Conservation (phyloP, 176 grass and related monocot species). For the Alopecurus myosuroides region DNA sequence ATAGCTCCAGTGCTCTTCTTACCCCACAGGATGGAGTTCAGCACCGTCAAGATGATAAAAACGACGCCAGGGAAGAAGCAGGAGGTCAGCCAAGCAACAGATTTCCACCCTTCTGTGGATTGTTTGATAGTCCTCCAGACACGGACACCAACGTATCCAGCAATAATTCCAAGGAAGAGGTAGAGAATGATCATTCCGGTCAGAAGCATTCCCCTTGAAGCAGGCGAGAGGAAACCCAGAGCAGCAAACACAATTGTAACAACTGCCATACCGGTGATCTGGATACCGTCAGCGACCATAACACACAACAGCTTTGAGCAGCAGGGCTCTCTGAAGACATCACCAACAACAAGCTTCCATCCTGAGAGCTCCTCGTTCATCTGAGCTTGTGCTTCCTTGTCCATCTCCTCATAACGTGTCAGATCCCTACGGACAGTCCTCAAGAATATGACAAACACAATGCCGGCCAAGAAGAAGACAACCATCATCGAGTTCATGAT, state of each 20-base stretch:
- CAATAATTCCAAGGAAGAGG: slow-evolving; percentile 73
- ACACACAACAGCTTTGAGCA: slow-evolving; percentile 61
- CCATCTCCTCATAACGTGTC: slow-evolving; percentile 78
- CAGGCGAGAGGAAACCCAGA: slow-evolving; percentile 71
- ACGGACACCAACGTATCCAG: slow-evolving; percentile 72
- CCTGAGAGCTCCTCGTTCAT: slow-evolving; percentile 90
- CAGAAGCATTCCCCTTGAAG: slow-evolving; percentile 85
- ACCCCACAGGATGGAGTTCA: slow-evolving; percentile 78
- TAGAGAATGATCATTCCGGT: slow-evolving; percentile 88
- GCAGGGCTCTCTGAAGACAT: slow-evolving; percentile 80
- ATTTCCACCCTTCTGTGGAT: slow-evolving; percentile 72
- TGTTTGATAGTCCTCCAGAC: slow-evolving; percentile 85
- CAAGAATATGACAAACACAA: slow-evolving; percentile 83
- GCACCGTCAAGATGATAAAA: slow-evolving; percentile 63
- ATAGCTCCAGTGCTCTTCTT: slow-evolving; percentile 83
- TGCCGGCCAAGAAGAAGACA: slow-evolving; percentile 78
- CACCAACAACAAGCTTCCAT: slow-evolving; percentile 81
- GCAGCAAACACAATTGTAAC: slow-evolving; percentile 81
- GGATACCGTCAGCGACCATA: slow-evolving; percentile 78
- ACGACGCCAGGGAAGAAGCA: slow-evolving; percentile 77
- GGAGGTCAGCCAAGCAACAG: slow-evolving; percentile 68
- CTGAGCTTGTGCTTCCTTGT: slow-evolving; percentile 74
- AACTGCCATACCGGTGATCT: slow-evolving; percentile 76
- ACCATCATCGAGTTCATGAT: slow-evolving; percentile 94
- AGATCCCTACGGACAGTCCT: slow-evolving; percentile 75